Conservation (phyloP, 768 basidiomycete genomes). For the Rhizopogon vinicolor region DNA sequence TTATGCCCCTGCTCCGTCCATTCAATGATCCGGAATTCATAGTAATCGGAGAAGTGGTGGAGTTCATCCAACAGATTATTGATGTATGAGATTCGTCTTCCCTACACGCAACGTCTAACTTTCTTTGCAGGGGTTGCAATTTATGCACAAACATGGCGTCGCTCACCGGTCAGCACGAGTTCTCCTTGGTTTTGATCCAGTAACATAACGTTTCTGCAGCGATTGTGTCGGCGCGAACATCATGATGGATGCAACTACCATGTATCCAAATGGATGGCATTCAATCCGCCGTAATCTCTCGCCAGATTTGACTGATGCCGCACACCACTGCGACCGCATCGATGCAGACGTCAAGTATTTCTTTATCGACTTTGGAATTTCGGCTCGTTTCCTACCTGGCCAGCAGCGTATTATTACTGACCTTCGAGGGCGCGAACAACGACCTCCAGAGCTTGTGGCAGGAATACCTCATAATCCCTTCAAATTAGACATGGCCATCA, state of each 20-base stretch:
- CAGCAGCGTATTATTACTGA: constrained; percentile 3
- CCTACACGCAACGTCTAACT: no score
- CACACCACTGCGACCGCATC: constrained; percentile 20
- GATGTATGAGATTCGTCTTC: no score
- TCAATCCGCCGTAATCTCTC: constrained; percentile 6
- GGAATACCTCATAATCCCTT: constrained; percentile 23
- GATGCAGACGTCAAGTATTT: constrained; percentile 25
- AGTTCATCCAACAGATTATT: constrained; percentile 23
- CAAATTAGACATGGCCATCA: constrained; percentile 24
- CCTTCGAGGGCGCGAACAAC: constrained; percentile 6
- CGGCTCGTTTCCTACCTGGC: constrained; percentile 17
- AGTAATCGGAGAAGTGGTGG: constrained; percentile 18
- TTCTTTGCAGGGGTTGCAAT: constrained; percentile 31
- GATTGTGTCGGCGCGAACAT: constrained; percentile 26
- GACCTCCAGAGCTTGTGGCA: constrained; percentile 18
- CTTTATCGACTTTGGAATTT: constrained; percentile 34
- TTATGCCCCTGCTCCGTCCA: constrained; percentile 24
- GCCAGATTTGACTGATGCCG: constrained; percentile 11
- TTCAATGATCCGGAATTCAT: constrained; percentile 19
- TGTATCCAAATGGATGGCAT: constrained; percentile 18
- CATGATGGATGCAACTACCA: constrained; percentile 20
- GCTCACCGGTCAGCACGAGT: constrained; percentile 26
- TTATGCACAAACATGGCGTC: constrained; percentile 30
- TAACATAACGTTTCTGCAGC: constrained; percentile 9
- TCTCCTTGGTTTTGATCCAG: constrained; percentile 1